A percentile compares a stretch with the other conserved stretches of the same genome.
Conservation (phyloP, 2,329 filamentous ascomycete species). For the Alternaria sp. region DNA sequence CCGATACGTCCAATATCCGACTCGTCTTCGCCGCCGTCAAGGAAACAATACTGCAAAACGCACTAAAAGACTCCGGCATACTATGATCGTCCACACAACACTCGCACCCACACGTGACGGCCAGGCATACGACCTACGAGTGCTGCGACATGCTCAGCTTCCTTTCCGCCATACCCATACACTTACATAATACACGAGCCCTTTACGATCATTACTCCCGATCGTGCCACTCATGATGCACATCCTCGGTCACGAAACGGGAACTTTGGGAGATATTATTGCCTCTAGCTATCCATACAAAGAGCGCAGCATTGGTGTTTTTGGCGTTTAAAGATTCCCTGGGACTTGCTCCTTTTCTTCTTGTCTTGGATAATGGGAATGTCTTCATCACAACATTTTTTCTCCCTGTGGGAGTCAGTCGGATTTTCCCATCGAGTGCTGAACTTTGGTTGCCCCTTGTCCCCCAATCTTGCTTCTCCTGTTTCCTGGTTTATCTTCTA, state of each 20-base stretch:
- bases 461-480: not conserved
- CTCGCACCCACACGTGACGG: slow-evolving; percentile 34
- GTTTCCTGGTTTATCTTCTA: not conserved
- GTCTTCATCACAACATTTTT: slow-evolving; percentile 19
- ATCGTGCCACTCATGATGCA: slow-evolving; percentile 41
- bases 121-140: slow-evolving; percentile 40
- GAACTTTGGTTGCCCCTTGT: not conserved
- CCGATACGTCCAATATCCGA: slow-evolving; percentile 97
- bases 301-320: slow-evolving; percentile 52
- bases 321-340: slow-evolving; percentile 44
- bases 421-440: not conserved
- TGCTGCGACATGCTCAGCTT: slow-evolving; percentile 14
- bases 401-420: slow-evolving; percentile 4
- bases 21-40: slow-evolving; percentile 98
- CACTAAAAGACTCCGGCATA: slow-evolving; percentile 96
- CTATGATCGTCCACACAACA: slow-evolving; percentile 57
- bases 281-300: slow-evolving; percentile 44
- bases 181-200: slow-evolving; percentile 48
- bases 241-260: slow-evolving; percentile 46
- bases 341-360: slow-evolving; percentile 23
- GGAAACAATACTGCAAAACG: slow-evolving; percentile 98
- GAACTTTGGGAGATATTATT: slow-evolving; percentile 46
- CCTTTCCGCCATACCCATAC: slow-evolving; percentile 19
- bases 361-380: slow-evolving; percentile 21
- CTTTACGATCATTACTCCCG: slow-evolving; percentile 42